Evolutionary conservation across 108 stramenopile genomes (phyloP).

Genomic region (Cyclostephanos tholiformis): DNA sequence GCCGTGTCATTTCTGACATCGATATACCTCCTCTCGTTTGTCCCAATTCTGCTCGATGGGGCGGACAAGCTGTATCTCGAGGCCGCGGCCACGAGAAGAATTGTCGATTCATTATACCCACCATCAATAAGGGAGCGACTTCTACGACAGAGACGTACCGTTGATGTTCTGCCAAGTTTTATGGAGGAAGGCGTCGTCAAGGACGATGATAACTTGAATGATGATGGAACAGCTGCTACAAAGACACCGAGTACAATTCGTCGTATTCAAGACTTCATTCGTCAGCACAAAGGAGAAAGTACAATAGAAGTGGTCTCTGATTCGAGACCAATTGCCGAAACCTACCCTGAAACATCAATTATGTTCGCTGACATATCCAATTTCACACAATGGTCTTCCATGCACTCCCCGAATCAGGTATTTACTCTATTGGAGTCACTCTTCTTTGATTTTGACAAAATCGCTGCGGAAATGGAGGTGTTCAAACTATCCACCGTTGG

Average conservation of each 20-base stretch:
- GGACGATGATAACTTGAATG: slow-evolving; percentile 1
- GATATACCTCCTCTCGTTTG: slow-evolving; percentile 52
- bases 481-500: slow-evolving; percentile 62
- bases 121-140: slow-evolving; percentile 9
- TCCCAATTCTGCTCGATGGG: slow-evolving; percentile 35
- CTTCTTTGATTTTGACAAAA: slow-evolving; percentile 59
- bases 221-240: background rate
- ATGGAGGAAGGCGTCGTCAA: background rate
- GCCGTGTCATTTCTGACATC: slow-evolving; percentile 47
- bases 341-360: slow-evolving; percentile 20
- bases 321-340: slow-evolving; percentile 21
- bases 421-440: slow-evolving; percentile 63
- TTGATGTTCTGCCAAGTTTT: background rate
- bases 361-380: slow-evolving; percentile 45
- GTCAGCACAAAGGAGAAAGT: too few species aligned
- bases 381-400: slow-evolving; percentile 37
- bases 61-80: slow-evolving; percentile 24
- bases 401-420: slow-evolving; percentile 65
- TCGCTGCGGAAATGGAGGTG: slow-evolving; percentile 50
- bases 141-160: background rate
- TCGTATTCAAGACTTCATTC: too few species aligned
- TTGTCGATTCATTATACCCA: slow-evolving; percentile 17
- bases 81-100: slow-evolving; percentile 6
- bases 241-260: background rate
- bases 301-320: too few species aligned